Base-by-base conservation (phyloP, 257 asterid genomes). In the Petrea volubilis region DNA sequence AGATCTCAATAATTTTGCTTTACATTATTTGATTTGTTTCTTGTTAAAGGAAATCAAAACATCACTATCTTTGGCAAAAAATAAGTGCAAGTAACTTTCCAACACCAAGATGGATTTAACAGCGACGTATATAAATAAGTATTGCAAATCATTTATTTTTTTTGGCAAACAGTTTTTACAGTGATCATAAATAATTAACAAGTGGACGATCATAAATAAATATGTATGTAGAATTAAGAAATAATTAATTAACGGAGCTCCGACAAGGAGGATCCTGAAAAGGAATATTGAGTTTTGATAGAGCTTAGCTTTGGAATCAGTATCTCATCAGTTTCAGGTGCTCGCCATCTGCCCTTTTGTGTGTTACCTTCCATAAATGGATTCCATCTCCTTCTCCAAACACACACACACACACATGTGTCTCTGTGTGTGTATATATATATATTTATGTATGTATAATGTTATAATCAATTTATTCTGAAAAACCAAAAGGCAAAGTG, bases 1-100 rank as follows among this genome's bases (percentile, higher is more conserved):
- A 72, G 70, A 77, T 77, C 60, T 71, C 70, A 64, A 71, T 59
- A 55, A 64, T 64, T 64, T 64, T 71, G 68, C 67, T 70, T 21
- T 70, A 52, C 43, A 71, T 63, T 58, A 60, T 38, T 59, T 71
- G 65, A 38, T 60, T 24, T 76, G 38, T 77, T 36, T 46, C 27
- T 46, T 25, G 20, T 24, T 14, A 24, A 64, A 71, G 57, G 27
- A 71, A 57, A 36, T 34, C 61, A 59, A 71, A 59, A 71, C 66
- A 65, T 77, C 74, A 72, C 34, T 21, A n/a, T 77, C 77, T 53
- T 21, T 34, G 31, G 12, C 21, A n/a, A 43, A n/a, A 40, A 14
- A 11, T 18, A 60, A 10, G 1, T 34, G 8, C 20, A 21, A 44
- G 20, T 40, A 12, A 50, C 28, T 10, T 24, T 38, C 23, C 15